Conservation (phyloP, 2,329 filamentous ascomycete genomes). For the Davidsoniella australis region DNA sequence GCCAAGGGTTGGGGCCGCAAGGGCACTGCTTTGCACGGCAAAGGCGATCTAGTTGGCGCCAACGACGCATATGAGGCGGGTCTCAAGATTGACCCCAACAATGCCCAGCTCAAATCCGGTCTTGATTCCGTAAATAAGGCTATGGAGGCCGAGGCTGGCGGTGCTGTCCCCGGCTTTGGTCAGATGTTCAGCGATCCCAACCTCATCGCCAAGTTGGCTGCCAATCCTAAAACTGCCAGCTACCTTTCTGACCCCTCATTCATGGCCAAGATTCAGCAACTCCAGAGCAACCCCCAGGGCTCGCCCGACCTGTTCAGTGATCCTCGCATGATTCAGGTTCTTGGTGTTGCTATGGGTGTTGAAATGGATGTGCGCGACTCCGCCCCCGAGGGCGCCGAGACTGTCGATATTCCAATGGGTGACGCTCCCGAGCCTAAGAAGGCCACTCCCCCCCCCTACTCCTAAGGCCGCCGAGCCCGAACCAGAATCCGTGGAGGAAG, state of each 20-base stretch:
- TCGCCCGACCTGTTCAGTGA: slow-evolving; percentile 72
- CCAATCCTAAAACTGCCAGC: slow-evolving; percentile 79
- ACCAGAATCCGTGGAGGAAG: slow-evolving; percentile 48
- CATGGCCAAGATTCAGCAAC: slow-evolving; percentile 72
- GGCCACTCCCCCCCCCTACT: slow-evolving; percentile 21
- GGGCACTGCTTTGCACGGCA: slow-evolving; percentile 75
- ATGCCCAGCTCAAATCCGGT: slow-evolving; percentile 83
- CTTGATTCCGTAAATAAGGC: slow-evolving; percentile 72
- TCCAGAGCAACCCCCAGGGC: slow-evolving; percentile 66
- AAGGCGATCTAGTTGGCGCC: slow-evolving; percentile 69
- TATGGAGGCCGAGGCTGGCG: slow-evolving; percentile 44
- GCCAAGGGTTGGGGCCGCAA: slow-evolving; percentile 91
- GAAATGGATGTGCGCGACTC: slow-evolving; percentile 51
- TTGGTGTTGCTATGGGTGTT: slow-evolving; percentile 83
- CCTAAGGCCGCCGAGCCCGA: slow-evolving; percentile 29
- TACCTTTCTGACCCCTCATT: slow-evolving; percentile 71
- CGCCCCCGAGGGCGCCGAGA: slow-evolving; percentile 17
- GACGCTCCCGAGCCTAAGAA: slow-evolving; percentile 36
- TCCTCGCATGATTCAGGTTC: slow-evolving; percentile 80
- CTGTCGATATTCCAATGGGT: slow-evolving; percentile 59
- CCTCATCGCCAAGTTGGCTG: slow-evolving; percentile 75
- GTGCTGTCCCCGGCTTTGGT: slow-evolving; percentile 54
- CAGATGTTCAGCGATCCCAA: slow-evolving; percentile 90
- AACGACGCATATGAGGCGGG: slow-evolving; percentile 86
- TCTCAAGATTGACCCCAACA: slow-evolving; percentile 80